A percentile compares a stretch with the other conserved stretches of the same genome.
phyloP scores from a whole-genome alignment of 73 alveolate species.

The Durusdinium trenchii region DNA sequence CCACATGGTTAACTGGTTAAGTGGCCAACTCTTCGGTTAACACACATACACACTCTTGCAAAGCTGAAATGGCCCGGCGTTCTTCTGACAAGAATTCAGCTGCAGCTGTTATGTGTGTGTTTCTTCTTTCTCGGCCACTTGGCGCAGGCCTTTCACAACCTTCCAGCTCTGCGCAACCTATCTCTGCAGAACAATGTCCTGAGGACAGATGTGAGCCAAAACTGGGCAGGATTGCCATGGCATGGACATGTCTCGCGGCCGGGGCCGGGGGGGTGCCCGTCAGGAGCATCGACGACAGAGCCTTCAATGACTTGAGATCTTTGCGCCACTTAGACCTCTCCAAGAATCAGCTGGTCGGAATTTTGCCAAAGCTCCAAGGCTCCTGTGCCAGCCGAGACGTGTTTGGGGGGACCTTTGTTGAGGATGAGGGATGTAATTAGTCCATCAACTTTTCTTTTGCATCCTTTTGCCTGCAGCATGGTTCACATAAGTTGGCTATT shows the following conservation, averaged over 20 bases:
- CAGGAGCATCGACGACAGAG: conserved; percentile 12
- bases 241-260: background rate
- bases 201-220: background rate
- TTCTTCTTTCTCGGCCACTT: background rate
- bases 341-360: background rate
- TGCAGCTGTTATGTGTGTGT: no score
- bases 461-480: background rate
- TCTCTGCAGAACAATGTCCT: conserved; percentile 44
- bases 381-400: background rate
- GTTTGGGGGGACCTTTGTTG: background rate
- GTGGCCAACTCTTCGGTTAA: no score
- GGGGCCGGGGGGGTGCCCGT: background rate
- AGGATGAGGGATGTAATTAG: background rate
- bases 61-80: no score
- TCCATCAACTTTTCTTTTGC: no score
- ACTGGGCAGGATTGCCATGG: background rate
- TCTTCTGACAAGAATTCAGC: background rate
- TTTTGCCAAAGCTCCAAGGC: background rate
- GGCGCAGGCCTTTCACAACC: background rate
- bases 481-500: no score
- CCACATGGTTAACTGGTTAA: background rate
- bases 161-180: background rate
- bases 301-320: background rate
- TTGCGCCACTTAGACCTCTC: background rate
- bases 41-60: no score